Evolutionary conservation across 805 yeast species (phyloP), one percentile per base, ranked within the genome.

Genomic region (Sugiyamaella smithiae): DNA sequence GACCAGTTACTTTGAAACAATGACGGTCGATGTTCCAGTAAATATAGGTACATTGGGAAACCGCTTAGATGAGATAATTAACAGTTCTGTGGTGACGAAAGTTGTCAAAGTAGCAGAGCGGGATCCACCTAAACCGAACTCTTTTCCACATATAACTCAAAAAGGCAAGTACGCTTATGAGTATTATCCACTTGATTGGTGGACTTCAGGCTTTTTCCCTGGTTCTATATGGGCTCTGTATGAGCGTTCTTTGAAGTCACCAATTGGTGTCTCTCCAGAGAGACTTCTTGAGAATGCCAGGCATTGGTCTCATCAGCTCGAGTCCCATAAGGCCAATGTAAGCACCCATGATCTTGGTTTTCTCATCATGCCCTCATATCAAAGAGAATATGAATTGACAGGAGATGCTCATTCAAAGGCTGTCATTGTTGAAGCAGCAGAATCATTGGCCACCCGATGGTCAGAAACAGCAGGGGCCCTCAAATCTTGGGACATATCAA

Each of bases 311-410:
- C 24, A 26, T 11, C 24, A 33, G 14, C 33, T 46, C 11, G 22
- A 16, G n/a, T 36, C 14, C 29, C 43, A 46, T 12, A 38, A 38
- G n/a, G 24, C 14, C 23, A 40, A 37, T 12, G 58, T 60, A 9
- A 58, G 56, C 43, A 62, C 62, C 20, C 67, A 63, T 40, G 67
- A 63, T 48, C 43, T 63, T 20, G 65, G 65, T 8, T 62, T 63
- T 43, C 52, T 61, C 38, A 54, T 62, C 3, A 48, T 50, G 46
- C 65, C 66, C 7, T 46, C 67, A 1, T 56, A 56, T 29, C 37
- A 49, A 35, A 54, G 66, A 40, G 62, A 59, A 38, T 57, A 55
- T 40, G 55, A 58, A 45, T 45, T 57, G n/a, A 48, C 47, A 17
- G 54, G 53, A 19, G 51, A 47, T 33, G 22, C 37, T 35, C 50